phyloP scores from a whole-genome alignment of 2,329 filamentous ascomycete species.

The Colletotrichum tofieldiae region DNA sequence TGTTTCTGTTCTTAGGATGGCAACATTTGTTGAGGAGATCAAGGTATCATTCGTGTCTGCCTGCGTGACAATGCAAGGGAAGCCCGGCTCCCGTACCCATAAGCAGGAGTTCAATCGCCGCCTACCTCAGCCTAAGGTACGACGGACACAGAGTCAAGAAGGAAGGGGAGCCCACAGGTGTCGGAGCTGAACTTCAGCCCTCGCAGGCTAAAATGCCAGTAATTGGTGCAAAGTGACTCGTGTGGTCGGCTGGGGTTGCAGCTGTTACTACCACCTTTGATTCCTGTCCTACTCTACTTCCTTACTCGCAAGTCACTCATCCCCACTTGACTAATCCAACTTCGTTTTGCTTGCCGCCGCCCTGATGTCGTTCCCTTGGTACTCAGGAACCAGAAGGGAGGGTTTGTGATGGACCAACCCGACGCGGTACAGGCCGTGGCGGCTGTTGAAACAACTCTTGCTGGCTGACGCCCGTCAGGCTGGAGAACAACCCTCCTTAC shows the following conservation, averaged over 20 bases:
- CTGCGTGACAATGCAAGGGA: not conserved
- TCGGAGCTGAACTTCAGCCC: not conserved
- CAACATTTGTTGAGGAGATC: not conserved
- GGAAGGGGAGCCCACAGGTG: too few relatives aligned
- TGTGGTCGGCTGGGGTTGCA: not conserved
- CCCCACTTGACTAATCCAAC: not conserved
- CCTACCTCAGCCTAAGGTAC: not conserved
- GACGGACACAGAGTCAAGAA: too few relatives aligned
- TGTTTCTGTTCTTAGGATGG: not conserved
- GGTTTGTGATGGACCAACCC: not conserved
- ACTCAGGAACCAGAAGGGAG: not conserved
- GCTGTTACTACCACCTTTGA: not conserved
- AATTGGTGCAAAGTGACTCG: not conserved
- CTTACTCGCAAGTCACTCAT: not conserved
- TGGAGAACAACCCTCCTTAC: not conserved
- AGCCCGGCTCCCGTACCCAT: not conserved
- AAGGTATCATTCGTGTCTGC: not conserved
- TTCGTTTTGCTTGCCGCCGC: not conserved
- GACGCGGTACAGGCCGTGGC: not conserved
- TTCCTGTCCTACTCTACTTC: not conserved
- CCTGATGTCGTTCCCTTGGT: not conserved
- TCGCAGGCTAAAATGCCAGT: not conserved
- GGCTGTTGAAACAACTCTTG: not conserved
- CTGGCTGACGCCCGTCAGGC: not conserved
- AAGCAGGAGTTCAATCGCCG: not conserved